A percentile compares a stretch with the other conserved stretches of the same genome.
Conservation (phyloP, 495 filamentous ascomycete species). For the Pyrenopolyporus hunteri region DNA sequence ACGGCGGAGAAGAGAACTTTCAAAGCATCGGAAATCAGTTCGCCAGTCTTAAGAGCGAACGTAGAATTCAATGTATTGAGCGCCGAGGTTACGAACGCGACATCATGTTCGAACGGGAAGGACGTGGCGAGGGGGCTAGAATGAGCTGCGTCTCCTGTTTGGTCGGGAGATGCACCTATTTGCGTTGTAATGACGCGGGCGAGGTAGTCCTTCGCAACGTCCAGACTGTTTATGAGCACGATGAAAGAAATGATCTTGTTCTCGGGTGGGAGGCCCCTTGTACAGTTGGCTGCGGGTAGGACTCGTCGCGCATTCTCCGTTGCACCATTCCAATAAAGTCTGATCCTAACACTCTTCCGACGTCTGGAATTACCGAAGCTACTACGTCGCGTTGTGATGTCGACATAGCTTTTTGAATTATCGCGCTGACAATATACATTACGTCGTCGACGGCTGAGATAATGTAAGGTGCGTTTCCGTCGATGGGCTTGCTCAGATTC, state of each 20-base stretch:
- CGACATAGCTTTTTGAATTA: slow-evolving; percentile 81
- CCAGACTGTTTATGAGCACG: slow-evolving; percentile 92
- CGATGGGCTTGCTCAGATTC: slow-evolving; percentile 69
- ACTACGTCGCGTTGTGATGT: slow-evolving; percentile 82
- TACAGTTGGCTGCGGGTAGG: slow-evolving; percentile 76
- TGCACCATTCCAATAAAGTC: slow-evolving; percentile 98
- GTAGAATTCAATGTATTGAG: slow-evolving; percentile 71
- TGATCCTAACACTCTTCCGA: slow-evolving; percentile 84
- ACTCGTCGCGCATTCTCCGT: slow-evolving; percentile 94
- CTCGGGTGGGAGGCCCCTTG: slow-evolving; percentile 84
- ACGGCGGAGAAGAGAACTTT: slow-evolving; percentile 86
- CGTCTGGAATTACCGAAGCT: slow-evolving; percentile 74
- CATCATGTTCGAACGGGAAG: slow-evolving; percentile 81
- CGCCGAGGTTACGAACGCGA: slow-evolving; percentile 65
- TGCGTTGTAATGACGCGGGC: slow-evolving; percentile 79
- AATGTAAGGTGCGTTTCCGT: slow-evolving; percentile 82
- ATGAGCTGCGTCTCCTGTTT: slow-evolving; percentile 32
- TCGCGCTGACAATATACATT: slow-evolving; percentile 97
- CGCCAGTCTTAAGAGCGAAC: slow-evolving; percentile 76
- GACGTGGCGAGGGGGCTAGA: slow-evolving; percentile 59
- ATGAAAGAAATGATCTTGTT: slow-evolving; percentile 84
- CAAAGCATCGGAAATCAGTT: slow-evolving; percentile 82
- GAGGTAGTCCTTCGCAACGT: slow-evolving; percentile 86
- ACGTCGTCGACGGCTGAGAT: slow-evolving; percentile 97
- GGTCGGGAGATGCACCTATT: slow-evolving; percentile 53